These are phyloP conservation scores for Termitomyces sp. DNA, from an alignment of 768 basidiomycete species.

Conservation along the genomic window DNA sequence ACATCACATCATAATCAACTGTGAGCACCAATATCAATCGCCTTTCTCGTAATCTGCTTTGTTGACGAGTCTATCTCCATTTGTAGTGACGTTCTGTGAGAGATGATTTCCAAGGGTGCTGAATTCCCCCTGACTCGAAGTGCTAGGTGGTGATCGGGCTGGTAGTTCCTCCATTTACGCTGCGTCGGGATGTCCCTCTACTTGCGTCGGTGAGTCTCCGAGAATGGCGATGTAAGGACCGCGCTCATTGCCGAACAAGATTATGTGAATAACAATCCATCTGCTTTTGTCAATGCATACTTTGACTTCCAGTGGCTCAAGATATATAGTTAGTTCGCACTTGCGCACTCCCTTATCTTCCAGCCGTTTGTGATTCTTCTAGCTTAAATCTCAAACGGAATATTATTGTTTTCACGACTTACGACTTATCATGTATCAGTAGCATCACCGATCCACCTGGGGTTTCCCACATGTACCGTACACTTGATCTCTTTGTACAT, in stretches of 20 bases:
- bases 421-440: background rate
- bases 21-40: constrained; percentile 21
- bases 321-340: constrained; percentile 22
- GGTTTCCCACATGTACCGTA: background rate
- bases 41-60: background rate
- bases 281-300: constrained; percentile 63
- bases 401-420: background rate
- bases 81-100: constrained; percentile 61
- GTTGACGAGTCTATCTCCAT: background rate
- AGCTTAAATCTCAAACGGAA: no score
- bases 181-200: constrained; percentile 50
- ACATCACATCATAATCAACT: constrained; percentile 65
- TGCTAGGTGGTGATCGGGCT: constrained; percentile 56
- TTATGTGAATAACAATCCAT: constrained; percentile 64
- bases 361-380: background rate
- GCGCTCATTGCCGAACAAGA: constrained; percentile 27
- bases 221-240: background rate
- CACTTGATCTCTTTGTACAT: background rate
- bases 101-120: background rate
- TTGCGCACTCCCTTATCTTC: background rate
- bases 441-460: background rate
- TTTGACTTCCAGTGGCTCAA: constrained; percentile 66
- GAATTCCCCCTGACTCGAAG: background rate
- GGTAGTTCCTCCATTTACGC: constrained; percentile 36
- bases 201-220: constrained; percentile 45